Base-by-base conservation (phyloP, 345 rosid genomes). In the Syzygium aqueum region DNA sequence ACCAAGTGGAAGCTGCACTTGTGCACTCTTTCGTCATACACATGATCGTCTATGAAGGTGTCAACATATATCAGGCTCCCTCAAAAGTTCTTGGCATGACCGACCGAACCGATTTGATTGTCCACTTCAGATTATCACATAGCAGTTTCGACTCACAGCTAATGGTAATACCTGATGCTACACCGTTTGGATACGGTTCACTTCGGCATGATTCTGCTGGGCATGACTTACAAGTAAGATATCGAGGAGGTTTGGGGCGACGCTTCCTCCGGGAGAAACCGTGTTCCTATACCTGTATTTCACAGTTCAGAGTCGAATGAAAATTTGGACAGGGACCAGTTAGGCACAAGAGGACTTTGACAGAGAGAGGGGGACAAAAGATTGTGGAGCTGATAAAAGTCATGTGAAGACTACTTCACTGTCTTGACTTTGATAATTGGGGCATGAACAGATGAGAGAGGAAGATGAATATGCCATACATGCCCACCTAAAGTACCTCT, bases 321-420 rank as follows among this genome's bases (percentile, higher is more conserved):
- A 37, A 40, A 67, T 84, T 65, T 37, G 84, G 67, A 46, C 16
- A 82, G 89, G 89, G 89, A 84, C 89, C 84, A 65, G 86, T 87
- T 84, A 63, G 89, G 89, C 86, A 84, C 15, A 33, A 53, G 73
- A 61, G 46, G 86, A 65, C 83, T 52, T 37, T 37, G 49, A 73
- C 25, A 37, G 37, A 63, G 11, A 63, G 77, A 61, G 61, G 89
- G 89, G 85, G 89, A 86, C 92, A 92, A 61, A 61, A 53, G 86
- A 67, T 88, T 85, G 90, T 92, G 93, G 90, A 86, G 86, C 80
- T 88, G 59, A 52, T 85, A 73, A 54, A 52, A 63, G 84, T 82
- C 88, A 80, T 87, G 87, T 90, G 90, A 87, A 84, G 82, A 37
- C 82, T 73, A 63, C 46, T 25, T 85, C 88, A 63, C 40, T 56